Percentiles rank a stretch among this genome's conserved stretches.
Conservation (phyloP, 2,329 filamentous ascomycete genomes). For the Colletotrichum musae region DNA sequence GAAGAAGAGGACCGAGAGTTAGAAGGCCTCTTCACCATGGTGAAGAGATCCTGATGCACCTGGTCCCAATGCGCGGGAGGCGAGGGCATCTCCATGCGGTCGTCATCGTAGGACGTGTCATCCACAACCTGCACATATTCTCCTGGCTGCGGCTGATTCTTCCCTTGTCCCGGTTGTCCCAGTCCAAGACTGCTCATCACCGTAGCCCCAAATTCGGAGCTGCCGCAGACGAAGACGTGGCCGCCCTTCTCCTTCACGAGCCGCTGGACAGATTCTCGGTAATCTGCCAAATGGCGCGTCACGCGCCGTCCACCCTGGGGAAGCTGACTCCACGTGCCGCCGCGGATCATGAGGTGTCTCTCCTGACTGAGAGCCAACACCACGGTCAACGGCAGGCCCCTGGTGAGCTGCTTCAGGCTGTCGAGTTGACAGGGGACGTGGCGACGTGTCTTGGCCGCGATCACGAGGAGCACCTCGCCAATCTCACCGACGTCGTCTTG, state of each 20-base stretch:
- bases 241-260: conserved; percentile 24
- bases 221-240: conserved; percentile 36
- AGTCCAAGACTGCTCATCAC: conserved; percentile 27
- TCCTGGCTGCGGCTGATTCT: background rate
- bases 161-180: conserved; percentile 5
- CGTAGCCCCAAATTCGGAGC: conserved; percentile 28
- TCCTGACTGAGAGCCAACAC: conserved; percentile 32
- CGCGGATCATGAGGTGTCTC: conserved; percentile 24
- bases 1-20: background rate
- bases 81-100: conserved; percentile 8
- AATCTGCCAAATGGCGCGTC: conserved; percentile 18
- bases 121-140: background rate
- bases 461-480: conserved; percentile 23
- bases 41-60: conserved; percentile 35
- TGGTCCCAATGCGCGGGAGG: conserved; percentile 17
- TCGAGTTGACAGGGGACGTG: conserved; percentile 32
- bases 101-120: background rate
- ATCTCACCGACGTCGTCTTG: background rate
- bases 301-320: conserved; percentile 6
- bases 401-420: conserved; percentile 24
- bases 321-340: conserved; percentile 17
- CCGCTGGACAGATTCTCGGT: conserved; percentile 7
- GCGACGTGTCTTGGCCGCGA: conserved; percentile 28
- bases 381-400: conserved; percentile 17
- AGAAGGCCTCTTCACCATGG: background rate